Base-by-base conservation (phyloP, 768 basidiomycete species). In the Gyrodon lividus region DNA sequence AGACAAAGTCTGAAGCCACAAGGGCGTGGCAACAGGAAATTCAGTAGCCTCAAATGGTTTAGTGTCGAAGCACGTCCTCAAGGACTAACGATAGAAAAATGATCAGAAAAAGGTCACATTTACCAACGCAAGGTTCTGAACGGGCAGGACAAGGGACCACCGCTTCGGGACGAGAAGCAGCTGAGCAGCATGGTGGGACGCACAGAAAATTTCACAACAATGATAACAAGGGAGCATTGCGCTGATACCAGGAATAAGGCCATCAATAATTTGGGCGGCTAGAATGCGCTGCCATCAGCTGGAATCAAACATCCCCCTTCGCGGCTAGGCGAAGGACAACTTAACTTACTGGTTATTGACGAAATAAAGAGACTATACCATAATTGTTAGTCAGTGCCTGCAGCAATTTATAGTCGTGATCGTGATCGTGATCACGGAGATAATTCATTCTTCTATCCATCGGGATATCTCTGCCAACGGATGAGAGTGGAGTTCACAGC, bases 1-100 rank as follows among this genome's bases (percentile, higher is more conserved):
- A 23, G 38, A 39, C 46, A 30, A 59, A 46, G 16, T 30, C 19
- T 43, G 42, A 43, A 30, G 26, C 34, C 42, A 7, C 17, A 16
- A 5, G 33, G 33, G 5, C 37, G 31, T 42, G 16, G 8, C 39
- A 23, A n/a, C 43, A 35, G 52, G 54, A 46, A 59, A 53, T 54
- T 56, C 43, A 38, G 39, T 39, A 43, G 12, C 26, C 46, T 56
- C 20, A 54, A 53, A 59, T 45, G 53, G 63, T 48, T 46, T 64
- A 64, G 64, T 22, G 13, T 45, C 16, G 41, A 24, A 23, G 49
- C 51, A 34, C 42, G 48, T 33, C 13, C 1, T 37, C 35, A 17
- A 19, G n/a, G 35, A 17, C 33, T 10, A 26, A 4, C 31, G 13
- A 12, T 5, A 35, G 9, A 17, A 19, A 20, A 31, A 12, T 10